A percentile compares a stretch with the other conserved stretches of the same genome.
Evolutionary conservation across 2,329 filamentous ascomycete species (phyloP).

Genomic region (Akanthomyces uredinophilus): DNA sequence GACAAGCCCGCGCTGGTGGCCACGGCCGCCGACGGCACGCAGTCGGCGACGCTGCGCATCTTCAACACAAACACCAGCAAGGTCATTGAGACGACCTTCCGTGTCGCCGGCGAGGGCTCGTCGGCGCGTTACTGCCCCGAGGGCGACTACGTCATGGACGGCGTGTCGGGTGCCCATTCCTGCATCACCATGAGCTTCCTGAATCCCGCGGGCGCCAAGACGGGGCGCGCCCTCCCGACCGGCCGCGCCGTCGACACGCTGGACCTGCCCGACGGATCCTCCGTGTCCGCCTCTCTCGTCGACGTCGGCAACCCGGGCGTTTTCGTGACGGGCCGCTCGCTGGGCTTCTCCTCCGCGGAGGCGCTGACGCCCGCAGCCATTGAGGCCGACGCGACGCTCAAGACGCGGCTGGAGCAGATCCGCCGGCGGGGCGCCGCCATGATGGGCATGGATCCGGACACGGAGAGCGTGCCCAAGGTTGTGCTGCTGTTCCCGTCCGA

Average conservation of each 20-base stretch:
- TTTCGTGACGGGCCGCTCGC: conserved; percentile 41
- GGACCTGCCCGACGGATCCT: conserved; percentile 26
- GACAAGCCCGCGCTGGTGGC: conserved; percentile 6
- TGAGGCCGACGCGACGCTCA: conserved; percentile 38
- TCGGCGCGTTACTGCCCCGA: conserved; percentile 20
- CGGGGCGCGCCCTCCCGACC: conserved; percentile 47
- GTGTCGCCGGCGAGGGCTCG: conserved; percentile 35
- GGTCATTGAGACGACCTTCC: conserved; percentile 54
- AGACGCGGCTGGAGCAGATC: conserved; percentile 48
- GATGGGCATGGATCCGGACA: conserved; percentile 53
- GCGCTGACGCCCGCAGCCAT: conserved; percentile 50
- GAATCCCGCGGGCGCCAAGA: conserved; percentile 58
- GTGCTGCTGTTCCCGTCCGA: conserved; percentile 38
- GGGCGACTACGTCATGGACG: conserved; percentile 59
- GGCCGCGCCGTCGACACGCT: conserved; percentile 49
- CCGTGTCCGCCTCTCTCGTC: conserved; percentile 49
- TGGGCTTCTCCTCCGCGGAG: conserved; percentile 38
- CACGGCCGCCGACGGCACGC: conserved; percentile 24
- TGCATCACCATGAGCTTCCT: conserved; percentile 57
- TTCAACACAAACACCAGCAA: conserved; percentile 69
- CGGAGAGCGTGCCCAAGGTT: conserved; percentile 57
- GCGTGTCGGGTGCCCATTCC: conserved; percentile 54
- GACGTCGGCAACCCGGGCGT: conserved; percentile 61
- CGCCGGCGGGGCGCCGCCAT: conserved; percentile 50
- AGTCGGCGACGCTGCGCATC: conserved; percentile 49